Conservation (phyloP, 169 alveolate species). For the Theileria parva region DNA sequence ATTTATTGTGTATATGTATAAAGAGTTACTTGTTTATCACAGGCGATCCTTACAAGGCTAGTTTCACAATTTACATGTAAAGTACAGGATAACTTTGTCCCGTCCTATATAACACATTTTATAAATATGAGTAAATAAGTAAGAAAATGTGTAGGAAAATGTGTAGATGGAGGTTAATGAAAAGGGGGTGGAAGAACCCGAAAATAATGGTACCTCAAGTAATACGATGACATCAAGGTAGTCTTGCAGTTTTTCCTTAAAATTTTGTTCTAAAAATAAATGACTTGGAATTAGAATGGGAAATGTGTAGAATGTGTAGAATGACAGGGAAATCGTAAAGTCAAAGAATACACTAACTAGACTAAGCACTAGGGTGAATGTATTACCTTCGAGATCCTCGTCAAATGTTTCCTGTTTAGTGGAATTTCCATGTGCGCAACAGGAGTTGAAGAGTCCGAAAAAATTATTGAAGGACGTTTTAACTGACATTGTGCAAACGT, state of each 20-base stretch:
- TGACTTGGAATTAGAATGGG: neutral
- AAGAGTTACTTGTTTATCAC: slow-evolving; percentile 60
- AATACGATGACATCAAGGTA: slow-evolving; percentile 46
- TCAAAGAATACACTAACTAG: neutral
- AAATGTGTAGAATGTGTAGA: neutral
- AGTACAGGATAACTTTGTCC: slow-evolving; percentile 53
- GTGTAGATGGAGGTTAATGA: too few species aligned
- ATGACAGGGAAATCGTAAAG: neutral
- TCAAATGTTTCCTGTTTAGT: slow-evolving; percentile 48
- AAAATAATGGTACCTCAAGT: slow-evolving; percentile 36
- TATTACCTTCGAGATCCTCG: slow-evolving; percentile 56
- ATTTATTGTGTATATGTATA: neutral
- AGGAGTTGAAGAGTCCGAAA: slow-evolving; percentile 57
- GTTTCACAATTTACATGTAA: slow-evolving; percentile 48
- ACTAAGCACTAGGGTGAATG: neutral
- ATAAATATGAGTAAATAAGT: too few species aligned
- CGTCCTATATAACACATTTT: slow-evolving; percentile 30
- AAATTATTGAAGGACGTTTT: slow-evolving; percentile 28
- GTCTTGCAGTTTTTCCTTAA: slow-evolving; percentile 36
- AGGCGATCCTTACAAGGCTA: slow-evolving; percentile 42
- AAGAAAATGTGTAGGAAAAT: too few species aligned
- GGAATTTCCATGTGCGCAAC: slow-evolving; percentile 48
- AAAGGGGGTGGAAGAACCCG: too few species aligned
- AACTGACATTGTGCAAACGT: slow-evolving; percentile 38
- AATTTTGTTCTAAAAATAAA: slow-evolving; percentile 46